A percentile compares a stretch with the other conserved stretches of the same genome.
Conservation (phyloP, 83 land plant species). For the Picea abies region DNA sequence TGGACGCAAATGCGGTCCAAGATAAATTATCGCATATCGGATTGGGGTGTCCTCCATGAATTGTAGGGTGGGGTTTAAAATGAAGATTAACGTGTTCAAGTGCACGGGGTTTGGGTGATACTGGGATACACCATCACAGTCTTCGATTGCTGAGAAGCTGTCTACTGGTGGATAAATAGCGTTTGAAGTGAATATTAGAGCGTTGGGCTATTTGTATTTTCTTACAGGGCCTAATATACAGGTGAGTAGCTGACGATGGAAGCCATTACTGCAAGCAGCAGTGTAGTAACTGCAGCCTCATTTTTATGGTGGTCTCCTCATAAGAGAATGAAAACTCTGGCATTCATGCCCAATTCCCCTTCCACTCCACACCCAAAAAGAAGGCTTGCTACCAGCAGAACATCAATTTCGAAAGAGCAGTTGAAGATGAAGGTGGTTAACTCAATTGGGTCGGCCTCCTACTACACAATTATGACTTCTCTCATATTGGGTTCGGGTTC, state of each 20-base stretch:
- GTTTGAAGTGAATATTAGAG: too few relatives aligned
- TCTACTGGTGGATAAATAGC: too few relatives aligned
- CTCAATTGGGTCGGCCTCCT: not conserved
- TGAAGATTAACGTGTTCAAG: too few relatives aligned
- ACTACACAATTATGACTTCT: not conserved
- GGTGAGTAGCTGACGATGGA: not conserved
- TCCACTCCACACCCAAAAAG: not conserved
- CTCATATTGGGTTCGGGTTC: not conserved
- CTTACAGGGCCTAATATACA: too few relatives aligned
- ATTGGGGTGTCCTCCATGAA: too few relatives aligned
- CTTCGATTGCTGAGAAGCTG: too few relatives aligned
- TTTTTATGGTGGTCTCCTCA: not conserved
- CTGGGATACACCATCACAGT: too few relatives aligned
- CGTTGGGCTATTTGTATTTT: too few relatives aligned
- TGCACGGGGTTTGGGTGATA: too few relatives aligned
- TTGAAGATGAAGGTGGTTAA: not conserved
- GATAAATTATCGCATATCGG: too few relatives aligned
- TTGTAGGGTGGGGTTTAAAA: too few relatives aligned
- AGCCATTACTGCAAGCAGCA: not conserved
- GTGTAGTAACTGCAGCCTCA: not conserved
- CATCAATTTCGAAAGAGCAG: not conserved
- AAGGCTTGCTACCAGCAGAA: not conserved
- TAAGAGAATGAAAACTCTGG: not conserved
- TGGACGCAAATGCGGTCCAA: too few relatives aligned
- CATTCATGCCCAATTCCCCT: not conserved